Conservation (phyloP, 2,329 filamentous ascomycete species). For the Stachybotrys elegans region DNA sequence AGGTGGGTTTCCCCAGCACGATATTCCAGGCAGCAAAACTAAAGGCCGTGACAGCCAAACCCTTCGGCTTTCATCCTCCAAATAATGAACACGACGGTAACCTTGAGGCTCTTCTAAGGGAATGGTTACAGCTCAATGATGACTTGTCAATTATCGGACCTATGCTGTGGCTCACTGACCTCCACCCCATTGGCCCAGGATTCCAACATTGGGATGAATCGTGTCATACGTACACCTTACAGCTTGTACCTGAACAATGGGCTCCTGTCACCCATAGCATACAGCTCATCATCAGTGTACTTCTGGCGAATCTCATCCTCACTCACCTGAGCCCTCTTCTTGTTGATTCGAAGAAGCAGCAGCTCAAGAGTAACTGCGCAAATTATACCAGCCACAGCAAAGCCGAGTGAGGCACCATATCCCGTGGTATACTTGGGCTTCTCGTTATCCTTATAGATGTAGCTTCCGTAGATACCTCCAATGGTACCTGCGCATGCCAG, state of each 20-base stretch:
- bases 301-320: slow-evolving; percentile 18
- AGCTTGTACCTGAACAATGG: slow-evolving; percentile 20
- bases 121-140: too few species aligned
- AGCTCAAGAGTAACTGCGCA: slow-evolving; percentile 14
- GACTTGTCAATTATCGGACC: too few species aligned
- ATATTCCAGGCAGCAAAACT: too few species aligned
- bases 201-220: too few species aligned
- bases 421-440: slow-evolving; percentile 20
- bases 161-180: too few species aligned
- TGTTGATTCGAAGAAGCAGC: slow-evolving; percentile 15
- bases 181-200: too few species aligned
- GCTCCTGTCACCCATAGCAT: slow-evolving; percentile 24
- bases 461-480: slow-evolving; percentile 18
- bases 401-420: slow-evolving; percentile 17
- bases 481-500: slow-evolving; percentile 20
- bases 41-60: too few species aligned
- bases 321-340: slow-evolving; percentile 15
- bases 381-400: slow-evolving; percentile 11
- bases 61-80: too few species aligned
- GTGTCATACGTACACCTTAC: too few species aligned
- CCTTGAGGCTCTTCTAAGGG: too few species aligned
- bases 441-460: slow-evolving; percentile 16
- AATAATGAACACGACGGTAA: too few species aligned
- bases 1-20: too few species aligned
- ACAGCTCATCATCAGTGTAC: slow-evolving; percentile 24